A percentile compares a stretch with the other conserved stretches of the same genome.
These are phyloP conservation scores for Austroboletus rostrupii DNA, from an alignment of 1,284 basidiomycete species.

Conservation along the genomic window DNA sequence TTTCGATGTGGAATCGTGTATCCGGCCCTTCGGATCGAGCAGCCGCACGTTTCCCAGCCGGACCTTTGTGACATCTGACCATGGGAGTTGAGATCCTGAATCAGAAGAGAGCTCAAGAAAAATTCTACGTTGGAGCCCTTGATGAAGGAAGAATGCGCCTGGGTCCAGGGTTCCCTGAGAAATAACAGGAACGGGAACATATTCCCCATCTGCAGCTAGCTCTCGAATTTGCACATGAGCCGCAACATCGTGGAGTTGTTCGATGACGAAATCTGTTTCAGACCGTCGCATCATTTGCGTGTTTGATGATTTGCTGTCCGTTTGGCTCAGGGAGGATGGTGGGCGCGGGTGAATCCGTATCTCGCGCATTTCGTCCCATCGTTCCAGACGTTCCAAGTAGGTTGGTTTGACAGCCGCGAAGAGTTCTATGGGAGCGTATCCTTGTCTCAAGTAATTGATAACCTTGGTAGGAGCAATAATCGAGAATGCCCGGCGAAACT, in stretches of 20 bases:
- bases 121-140: constrained; percentile 88
- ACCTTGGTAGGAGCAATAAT: constrained; percentile 74
- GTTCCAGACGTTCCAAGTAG: constrained; percentile 83
- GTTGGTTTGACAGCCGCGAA: constrained; percentile 78
- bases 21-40: constrained; percentile 79
- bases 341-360: constrained; percentile 41
- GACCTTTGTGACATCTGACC: constrained; percentile 76
- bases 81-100: constrained; percentile 85
- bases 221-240: constrained; percentile 86
- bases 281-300: constrained; percentile 80
- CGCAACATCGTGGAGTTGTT: constrained; percentile 87
- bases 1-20: constrained; percentile 72
- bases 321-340: constrained; percentile 30
- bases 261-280: constrained; percentile 87
- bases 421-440: constrained; percentile 84
- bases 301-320: constrained; percentile 36
- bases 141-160: constrained; percentile 85
- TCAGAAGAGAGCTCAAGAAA: constrained; percentile 77
- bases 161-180: constrained; percentile 77
- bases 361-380: constrained; percentile 88
- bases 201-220: constrained; percentile 80
- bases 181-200: constrained; percentile 80
- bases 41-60: constrained; percentile 81
- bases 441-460: constrained; percentile 64
- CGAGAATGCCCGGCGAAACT: constrained; percentile 77